Evolutionary conservation across 148 eudicot genomes (phyloP).

Genomic region (Chenopodium berlandieri): DNA sequence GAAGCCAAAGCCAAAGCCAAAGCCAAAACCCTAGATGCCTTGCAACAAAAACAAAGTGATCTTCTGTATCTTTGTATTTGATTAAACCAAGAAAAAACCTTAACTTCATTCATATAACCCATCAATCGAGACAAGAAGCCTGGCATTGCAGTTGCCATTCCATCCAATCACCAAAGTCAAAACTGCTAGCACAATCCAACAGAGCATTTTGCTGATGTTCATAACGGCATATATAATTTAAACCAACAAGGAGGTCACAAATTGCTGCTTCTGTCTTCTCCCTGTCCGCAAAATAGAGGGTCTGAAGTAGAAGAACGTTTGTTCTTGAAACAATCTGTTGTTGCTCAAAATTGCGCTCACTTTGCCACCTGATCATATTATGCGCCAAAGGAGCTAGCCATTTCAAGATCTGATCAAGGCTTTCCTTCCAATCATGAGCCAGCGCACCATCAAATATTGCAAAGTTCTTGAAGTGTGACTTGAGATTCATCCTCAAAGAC

Average conservation of each 20-base stretch:
- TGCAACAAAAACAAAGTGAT: slow-evolving; percentile 25
- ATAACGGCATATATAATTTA: slow-evolving; percentile 81
- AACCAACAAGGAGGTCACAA: slow-evolving; percentile 73
- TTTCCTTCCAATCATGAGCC: slow-evolving; percentile 88
- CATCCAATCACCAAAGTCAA: slow-evolving; percentile 82
- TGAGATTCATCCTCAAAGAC: slow-evolving; percentile 55
- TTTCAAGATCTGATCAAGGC: slow-evolving; percentile 52
- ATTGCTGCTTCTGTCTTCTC: slow-evolving; percentile 73
- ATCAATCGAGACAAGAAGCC: slow-evolving; percentile 38
- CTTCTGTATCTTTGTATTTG: slow-evolving; percentile 6
- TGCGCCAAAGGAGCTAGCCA: slow-evolving; percentile 92
- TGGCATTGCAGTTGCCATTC: slow-evolving; percentile 80
- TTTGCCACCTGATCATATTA: slow-evolving; percentile 96
- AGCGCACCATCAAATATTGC: slow-evolving; percentile 82
- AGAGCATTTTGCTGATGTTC: slow-evolving; percentile 95
- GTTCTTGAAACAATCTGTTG: slow-evolving; percentile 70
- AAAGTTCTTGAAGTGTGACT: slow-evolving; percentile 56
- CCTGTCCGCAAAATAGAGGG: slow-evolving; percentile 80
- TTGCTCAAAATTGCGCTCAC: slow-evolving; percentile 86
- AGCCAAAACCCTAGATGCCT: slow-evolving; percentile 35
- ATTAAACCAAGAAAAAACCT: slow-evolving; percentile 12
- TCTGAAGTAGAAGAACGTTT: slow-evolving; percentile 79
- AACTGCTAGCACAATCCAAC: slow-evolving; percentile 87
- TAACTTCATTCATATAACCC: not conserved
- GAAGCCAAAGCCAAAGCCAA: not conserved